These are phyloP conservation scores for Globisporangium barbulae DNA, from an alignment of 352 stramenopile genomes.

Conservation along the genomic window DNA sequence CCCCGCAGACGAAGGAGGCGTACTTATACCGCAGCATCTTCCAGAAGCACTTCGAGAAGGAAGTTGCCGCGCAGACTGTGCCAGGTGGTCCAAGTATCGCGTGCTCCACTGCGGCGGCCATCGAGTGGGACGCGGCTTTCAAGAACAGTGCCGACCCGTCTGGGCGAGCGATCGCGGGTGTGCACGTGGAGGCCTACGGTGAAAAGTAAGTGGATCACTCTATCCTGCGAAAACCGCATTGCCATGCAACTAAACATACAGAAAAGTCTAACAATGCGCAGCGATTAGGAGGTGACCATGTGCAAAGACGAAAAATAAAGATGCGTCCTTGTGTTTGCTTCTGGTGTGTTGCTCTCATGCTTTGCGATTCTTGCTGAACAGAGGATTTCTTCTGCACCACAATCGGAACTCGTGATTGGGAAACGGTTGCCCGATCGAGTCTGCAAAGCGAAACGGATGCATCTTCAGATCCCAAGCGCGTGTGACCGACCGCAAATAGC, in stretches of 20 bases:
- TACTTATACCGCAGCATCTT: conserved; percentile 97
- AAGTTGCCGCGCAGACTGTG: conserved; percentile 96
- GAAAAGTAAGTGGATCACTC: conserved; percentile 15
- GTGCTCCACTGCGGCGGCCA: conserved; percentile 96
- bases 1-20: conserved; percentile 97
- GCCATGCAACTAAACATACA: not conserved
- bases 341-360: not conserved
- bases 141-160: conserved; percentile 94
- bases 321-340: not conserved
- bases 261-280: not conserved
- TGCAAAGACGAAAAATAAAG: conserved; percentile 12
- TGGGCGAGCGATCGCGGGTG: conserved; percentile 91
- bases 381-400: not conserved
- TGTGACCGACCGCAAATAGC: not conserved
- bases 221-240: not conserved
- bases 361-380: not conserved
- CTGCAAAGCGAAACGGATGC: conserved; percentile 9
- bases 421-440: not conserved
- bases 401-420: not conserved
- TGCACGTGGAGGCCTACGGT: conserved; percentile 94
- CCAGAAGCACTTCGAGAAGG: conserved; percentile 96
- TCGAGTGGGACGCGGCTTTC: conserved; percentile 97
- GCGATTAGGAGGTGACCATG: not conserved
- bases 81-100: conserved; percentile 97
- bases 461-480: not conserved